phyloP scores from a whole-genome alignment of 495 filamentous ascomycete species.

The Aspergillus avenaceus region DNA sequence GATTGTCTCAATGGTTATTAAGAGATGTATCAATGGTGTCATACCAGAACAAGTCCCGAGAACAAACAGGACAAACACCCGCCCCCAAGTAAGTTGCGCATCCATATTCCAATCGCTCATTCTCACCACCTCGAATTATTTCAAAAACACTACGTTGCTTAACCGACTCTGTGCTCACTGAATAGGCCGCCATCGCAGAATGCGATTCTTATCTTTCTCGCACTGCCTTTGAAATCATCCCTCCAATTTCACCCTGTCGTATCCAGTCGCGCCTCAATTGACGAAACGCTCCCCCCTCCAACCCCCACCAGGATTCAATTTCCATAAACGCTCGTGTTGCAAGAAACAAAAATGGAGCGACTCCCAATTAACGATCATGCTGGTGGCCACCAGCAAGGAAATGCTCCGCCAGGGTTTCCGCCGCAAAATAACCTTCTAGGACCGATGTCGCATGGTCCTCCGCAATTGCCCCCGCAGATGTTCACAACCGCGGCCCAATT shows the following conservation, averaged over 20 bases:
- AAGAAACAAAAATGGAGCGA: conserved; percentile 37
- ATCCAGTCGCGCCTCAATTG: background rate
- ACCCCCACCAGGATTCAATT: background rate
- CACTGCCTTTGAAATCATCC: background rate
- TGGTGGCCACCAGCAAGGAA: conserved; percentile 27
- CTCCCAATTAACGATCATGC: conserved; percentile 36
- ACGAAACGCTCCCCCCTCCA: conserved; percentile 9
- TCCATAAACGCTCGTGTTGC: background rate
- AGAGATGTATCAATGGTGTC: background rate
- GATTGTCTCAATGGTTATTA: background rate
- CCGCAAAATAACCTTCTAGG: conserved; percentile 23
- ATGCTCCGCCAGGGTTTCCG: conserved; percentile 23
- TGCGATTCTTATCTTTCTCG: background rate
- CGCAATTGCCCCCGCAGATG: conserved; percentile 71
- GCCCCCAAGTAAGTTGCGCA: background rate
- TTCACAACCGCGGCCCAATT: conserved; percentile 97
- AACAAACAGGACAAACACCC: conserved; percentile 23
- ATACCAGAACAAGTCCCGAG: background rate
- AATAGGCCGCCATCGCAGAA: background rate
- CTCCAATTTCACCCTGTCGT: background rate
- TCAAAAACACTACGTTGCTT: background rate
- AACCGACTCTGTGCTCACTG: background rate
- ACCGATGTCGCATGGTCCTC: conserved; percentile 33
- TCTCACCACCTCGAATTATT: background rate
- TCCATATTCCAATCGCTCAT: background rate